Evolutionary conservation across 495 filamentous ascomycete species (phyloP).

Genomic region (Choiromyces venosus): DNA sequence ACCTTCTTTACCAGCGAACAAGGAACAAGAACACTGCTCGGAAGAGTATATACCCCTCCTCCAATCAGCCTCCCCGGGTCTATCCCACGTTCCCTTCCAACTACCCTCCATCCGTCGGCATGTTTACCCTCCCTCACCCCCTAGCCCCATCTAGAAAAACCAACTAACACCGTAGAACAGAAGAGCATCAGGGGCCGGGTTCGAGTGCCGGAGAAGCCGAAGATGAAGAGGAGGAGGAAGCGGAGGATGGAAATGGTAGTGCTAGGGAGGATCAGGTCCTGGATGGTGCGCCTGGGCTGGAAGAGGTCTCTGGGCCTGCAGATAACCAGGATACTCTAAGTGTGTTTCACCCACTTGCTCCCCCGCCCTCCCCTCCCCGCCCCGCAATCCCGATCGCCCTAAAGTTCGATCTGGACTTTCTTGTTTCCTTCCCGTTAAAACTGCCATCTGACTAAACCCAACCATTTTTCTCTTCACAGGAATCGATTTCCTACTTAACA

Average conservation of each 20-base stretch:
- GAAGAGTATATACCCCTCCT: not conserved
- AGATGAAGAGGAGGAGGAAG: not conserved
- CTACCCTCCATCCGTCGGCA: no score
- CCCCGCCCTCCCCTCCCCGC: slow-evolving; percentile 1
- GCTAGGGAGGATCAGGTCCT: not conserved
- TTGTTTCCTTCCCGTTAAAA: not conserved
- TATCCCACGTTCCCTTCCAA: no score
- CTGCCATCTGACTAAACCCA: not conserved
- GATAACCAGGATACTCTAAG: not conserved
- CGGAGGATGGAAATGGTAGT: not conserved
- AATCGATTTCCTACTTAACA: not conserved
- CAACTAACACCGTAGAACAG: not conserved
- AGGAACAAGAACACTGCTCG: not conserved
- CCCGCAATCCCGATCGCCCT: not conserved
- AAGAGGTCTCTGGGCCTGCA: not conserved
- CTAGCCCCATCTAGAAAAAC: not conserved
- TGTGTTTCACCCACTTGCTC: not conserved
- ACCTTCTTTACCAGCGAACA: not conserved
- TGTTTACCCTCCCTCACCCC: not conserved
- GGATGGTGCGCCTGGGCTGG: not conserved
- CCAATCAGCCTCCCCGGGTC: no score
- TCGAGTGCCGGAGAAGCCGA: not conserved
- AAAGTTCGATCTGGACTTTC: not conserved
- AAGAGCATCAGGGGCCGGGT: slow-evolving; percentile 1
- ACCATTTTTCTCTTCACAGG: not conserved